Evolutionary conservation across 768 basidiomycete genomes (phyloP).

Genomic region (Lactarius psammicola): DNA sequence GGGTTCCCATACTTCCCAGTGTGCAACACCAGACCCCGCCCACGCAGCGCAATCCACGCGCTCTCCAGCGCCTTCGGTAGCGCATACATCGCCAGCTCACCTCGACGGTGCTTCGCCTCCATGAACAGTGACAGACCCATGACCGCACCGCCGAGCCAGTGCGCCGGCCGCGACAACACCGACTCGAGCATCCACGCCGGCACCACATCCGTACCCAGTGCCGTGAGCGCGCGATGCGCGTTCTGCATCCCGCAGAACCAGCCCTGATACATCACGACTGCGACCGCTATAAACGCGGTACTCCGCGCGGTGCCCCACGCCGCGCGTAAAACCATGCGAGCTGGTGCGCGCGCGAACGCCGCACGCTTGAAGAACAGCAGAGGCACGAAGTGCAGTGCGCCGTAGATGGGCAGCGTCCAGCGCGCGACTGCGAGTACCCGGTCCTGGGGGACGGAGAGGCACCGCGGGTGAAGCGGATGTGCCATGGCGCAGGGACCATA

Average conservation of each 20-base stretch:
- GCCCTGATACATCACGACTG: constrained; percentile 79
- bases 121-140: constrained; percentile 78
- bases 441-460: constrained; percentile 56
- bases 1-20: constrained; percentile 70
- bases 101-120: constrained; percentile 84
- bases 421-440: constrained; percentile 79
- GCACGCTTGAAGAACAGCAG: constrained; percentile 77
- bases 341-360: constrained; percentile 62
- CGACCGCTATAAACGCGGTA: constrained; percentile 82
- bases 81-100: constrained; percentile 90
- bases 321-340: constrained; percentile 61
- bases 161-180: constrained; percentile 66
- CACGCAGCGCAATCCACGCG: constrained; percentile 77
- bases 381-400: constrained; percentile 87
- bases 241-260: constrained; percentile 67
- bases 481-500: constrained; percentile 69
- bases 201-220: constrained; percentile 32
- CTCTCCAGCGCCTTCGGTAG: constrained; percentile 90
- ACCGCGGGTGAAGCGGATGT: constrained; percentile 71
- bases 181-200: constrained; percentile 52
- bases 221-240: constrained; percentile 48
- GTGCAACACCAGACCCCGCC: constrained; percentile 70
- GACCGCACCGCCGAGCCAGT: constrained; percentile 70
- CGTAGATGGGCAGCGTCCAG: constrained; percentile 84
- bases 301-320: constrained; percentile 74